Percentiles rank a stretch among this genome's conserved stretches.
These are phyloP conservation scores for Ascochyta koolunga DNA, from an alignment of 2,329 filamentous ascomycete species.

Conservation along the genomic window DNA sequence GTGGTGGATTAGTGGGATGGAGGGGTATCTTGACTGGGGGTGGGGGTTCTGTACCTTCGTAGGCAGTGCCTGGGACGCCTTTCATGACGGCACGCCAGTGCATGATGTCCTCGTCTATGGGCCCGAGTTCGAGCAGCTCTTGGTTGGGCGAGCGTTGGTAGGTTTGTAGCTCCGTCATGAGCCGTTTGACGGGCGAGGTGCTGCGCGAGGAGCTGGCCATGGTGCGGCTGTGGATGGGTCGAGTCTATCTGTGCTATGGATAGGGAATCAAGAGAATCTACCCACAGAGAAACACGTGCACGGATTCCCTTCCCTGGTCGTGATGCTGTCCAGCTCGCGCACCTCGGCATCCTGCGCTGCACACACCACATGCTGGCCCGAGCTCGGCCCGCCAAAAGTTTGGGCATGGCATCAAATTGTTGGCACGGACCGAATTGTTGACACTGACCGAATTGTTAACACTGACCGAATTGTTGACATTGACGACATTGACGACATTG, in stretches of 20 bases:
- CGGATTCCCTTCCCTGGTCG: too few species aligned
- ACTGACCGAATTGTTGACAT: too few species aligned
- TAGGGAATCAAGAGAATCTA: too few species aligned
- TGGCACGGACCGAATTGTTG: too few species aligned
- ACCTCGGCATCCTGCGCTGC: constrained; percentile 30
- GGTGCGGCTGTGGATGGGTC: too few species aligned
- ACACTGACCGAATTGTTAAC: too few species aligned
- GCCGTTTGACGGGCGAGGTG: constrained; percentile 59
- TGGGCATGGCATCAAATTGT: too few species aligned
- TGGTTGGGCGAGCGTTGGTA: constrained; percentile 63
- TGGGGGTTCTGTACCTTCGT: constrained; percentile 57
- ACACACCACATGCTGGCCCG: constrained; percentile 22
- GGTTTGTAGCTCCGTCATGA: constrained; percentile 66
- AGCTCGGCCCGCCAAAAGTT: constrained; percentile 36
- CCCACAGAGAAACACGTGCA: too few species aligned
- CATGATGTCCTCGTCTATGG: constrained; percentile 63
- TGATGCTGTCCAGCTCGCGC: constrained; percentile 20
- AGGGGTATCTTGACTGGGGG: too few species aligned
- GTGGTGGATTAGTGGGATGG: neutral
- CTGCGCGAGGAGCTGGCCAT: constrained; percentile 43
- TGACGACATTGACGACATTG: too few species aligned
- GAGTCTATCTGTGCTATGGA: too few species aligned
- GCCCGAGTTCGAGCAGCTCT: constrained; percentile 62
- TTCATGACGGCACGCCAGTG: constrained; percentile 67
- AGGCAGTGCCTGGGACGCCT: constrained; percentile 63